Base-by-base conservation (phyloP, 345 rosid genomes). In the Pistacia vera region DNA sequence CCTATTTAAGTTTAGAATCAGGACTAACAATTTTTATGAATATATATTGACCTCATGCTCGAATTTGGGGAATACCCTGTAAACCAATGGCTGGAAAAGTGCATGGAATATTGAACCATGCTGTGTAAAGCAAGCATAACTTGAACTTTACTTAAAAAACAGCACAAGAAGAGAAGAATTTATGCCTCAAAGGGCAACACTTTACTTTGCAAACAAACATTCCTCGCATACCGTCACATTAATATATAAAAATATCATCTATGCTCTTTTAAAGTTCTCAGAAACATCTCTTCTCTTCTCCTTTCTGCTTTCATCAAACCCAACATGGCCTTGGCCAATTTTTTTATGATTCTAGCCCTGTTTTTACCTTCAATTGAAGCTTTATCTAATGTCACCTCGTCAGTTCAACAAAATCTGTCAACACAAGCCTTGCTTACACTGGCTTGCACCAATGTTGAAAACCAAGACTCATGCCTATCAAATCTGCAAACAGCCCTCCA, bases 171-270 rank as follows among this genome's bases (percentile, higher is more conserved):
- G 81, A 80, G 54, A 52, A 74, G 72, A 41, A 67, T 77, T 68
- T 49, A 52, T 70, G 71, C 85, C 75, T 82, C 82, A 64, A 81
- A 79, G 63, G 77, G 66, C 78, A 71, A 71, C 74, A 66, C 85
- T 66, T 92, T 93, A 28, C 91, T 89, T 85, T 68, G 80, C 36
- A 63, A 79, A 6, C 89, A 90, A 89, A 81, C 90, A 79, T 86
- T 81, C 68, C 87, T 75, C 77, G 10, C 74, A 46, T 79, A 84
- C 71, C 30, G 30, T 63, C 49, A 18, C n/a, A 62, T 79, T 56
- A 52, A 14, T 8, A 65, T 79, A 83, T 83, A 79, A 78, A 38
- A 80, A 35, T 38, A 66, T 56, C 36, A 36, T 33, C 35, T 1
- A 20, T 30, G 41, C 41, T 78, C 63, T 56, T 36, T 56, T 75